Conservation (phyloP, 140 eudicot genomes). For the Bidens hawaiensis region DNA sequence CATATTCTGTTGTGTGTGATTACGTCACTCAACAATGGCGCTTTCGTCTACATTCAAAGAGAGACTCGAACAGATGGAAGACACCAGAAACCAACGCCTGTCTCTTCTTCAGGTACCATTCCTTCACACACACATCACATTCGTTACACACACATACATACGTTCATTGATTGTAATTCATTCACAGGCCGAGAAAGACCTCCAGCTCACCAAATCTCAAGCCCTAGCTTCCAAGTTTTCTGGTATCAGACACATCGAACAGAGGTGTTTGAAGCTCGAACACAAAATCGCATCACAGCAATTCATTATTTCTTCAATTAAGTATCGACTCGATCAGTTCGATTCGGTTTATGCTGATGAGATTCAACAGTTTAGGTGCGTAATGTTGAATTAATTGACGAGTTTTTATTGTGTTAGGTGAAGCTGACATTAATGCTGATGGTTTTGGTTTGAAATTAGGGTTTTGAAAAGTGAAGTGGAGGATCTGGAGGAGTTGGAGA, state of each 20-base stretch:
- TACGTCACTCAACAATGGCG: constrained; percentile 49
- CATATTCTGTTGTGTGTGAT: neutral
- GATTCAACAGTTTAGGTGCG: constrained; percentile 43
- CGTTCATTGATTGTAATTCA: neutral
- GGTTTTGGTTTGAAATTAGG: constrained; percentile 33
- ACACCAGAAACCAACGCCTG: constrained; percentile 46
- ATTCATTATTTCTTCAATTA: constrained; percentile 43
- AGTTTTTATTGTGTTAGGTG: neutral
- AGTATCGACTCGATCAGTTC: constrained; percentile 35
- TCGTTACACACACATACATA: neutral
- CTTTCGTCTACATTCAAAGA: constrained; percentile 45
- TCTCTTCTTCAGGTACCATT: constrained; percentile 51
- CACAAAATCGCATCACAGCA: constrained; percentile 43
- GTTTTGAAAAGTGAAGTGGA: constrained; percentile 44
- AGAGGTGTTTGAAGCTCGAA: constrained; percentile 45
- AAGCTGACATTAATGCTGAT: neutral
- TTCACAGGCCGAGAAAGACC: constrained; percentile 48
- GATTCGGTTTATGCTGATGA: constrained; percentile 19
- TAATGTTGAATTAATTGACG: neutral
- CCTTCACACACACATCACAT: neutral
- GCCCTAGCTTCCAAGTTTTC: constrained; percentile 42
- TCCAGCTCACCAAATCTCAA: constrained; percentile 42
- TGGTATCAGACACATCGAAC: constrained; percentile 36
- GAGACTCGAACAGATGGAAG: constrained; percentile 53
- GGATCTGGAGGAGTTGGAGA: constrained; percentile 40